phyloP scores from a whole-genome alignment of 2,329 filamentous ascomycete genomes.

The Fusarium nisikadoi region DNA sequence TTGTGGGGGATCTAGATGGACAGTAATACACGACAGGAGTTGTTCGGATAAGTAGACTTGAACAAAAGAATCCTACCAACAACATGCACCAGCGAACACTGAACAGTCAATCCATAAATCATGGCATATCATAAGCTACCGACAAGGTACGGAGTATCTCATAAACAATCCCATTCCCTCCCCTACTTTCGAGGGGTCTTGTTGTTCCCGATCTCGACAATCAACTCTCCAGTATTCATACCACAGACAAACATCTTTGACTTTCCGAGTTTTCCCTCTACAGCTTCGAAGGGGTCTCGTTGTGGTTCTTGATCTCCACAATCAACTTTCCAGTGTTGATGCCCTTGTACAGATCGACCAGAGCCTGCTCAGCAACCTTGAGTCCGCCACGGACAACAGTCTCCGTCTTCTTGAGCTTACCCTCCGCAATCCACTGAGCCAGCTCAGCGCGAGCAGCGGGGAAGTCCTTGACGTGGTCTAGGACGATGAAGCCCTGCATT shows the following conservation, averaged over 20 bases:
- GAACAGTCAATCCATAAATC: background rate
- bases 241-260: conserved; percentile 51
- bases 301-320: conserved; percentile 47
- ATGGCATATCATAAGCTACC: conserved; percentile 34
- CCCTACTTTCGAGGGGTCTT: conserved; percentile 44
- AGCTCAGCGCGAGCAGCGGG: conserved; percentile 69
- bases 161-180: conserved; percentile 1
- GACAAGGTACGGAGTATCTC: conserved; percentile 18
- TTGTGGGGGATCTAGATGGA: background rate
- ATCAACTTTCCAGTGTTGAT: conserved; percentile 73
- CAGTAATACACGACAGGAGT: background rate
- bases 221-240: conserved; percentile 72
- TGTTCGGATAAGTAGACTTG: background rate
- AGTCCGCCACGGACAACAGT: conserved; percentile 77
- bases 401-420: conserved; percentile 78
- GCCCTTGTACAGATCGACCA: conserved; percentile 74
- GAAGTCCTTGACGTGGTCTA: conserved; percentile 73
- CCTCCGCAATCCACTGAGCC: conserved; percentile 74
- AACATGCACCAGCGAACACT: background rate
- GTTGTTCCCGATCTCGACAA: conserved; percentile 46
- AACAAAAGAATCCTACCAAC: background rate
- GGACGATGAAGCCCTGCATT: conserved; percentile 79
- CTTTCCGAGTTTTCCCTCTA: conserved; percentile 4
- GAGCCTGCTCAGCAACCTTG: conserved; percentile 69
- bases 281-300: conserved; percentile 47